Conservation (phyloP, 352 stramenopile genomes). For the Phytophthora uliginosa region DNA sequence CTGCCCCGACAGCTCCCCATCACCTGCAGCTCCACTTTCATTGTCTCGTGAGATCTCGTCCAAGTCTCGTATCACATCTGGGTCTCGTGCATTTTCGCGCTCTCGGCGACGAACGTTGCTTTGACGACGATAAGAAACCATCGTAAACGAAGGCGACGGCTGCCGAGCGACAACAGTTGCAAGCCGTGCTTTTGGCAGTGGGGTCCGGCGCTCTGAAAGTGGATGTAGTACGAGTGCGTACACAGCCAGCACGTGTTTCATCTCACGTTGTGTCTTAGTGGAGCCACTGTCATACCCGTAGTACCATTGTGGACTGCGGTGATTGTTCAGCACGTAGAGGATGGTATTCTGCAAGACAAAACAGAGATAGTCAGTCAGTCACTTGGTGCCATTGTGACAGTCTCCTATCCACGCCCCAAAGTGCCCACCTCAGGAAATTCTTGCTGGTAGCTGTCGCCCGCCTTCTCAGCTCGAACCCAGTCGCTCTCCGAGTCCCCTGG, state of each 20-base stretch:
- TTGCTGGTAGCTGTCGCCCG: constrained; percentile 32
- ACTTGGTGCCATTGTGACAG: not conserved
- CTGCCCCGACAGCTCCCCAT: not conserved
- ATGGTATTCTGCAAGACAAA: constrained; percentile 31
- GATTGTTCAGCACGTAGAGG: constrained; percentile 50
- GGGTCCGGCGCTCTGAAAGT: not conserved
- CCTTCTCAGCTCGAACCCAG: constrained; percentile 42
- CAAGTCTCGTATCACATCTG: not conserved
- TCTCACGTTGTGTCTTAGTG: constrained; percentile 47
- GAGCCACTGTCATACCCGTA: constrained; percentile 54
- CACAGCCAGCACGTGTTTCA: constrained; percentile 42
- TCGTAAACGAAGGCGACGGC: constrained; percentile 33
- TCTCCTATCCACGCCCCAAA: too few relatives aligned
- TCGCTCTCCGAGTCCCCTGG: constrained; percentile 17
- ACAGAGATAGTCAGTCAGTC: not conserved
- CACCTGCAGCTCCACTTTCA: not conserved
- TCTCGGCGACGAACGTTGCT: not conserved
- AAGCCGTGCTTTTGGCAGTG: constrained; percentile 1
- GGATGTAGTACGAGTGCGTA: constrained; percentile 37
- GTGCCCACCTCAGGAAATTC: constrained; percentile 27
- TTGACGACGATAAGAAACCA: constrained; percentile 43
- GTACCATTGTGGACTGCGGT: constrained; percentile 45
- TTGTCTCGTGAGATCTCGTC: not conserved
- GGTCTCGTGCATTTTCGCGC: not conserved
- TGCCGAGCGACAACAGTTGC: constrained; percentile 35